phyloP scores from a whole-genome alignment of 352 stramenopile species.

The Phytophthora litchii region DNA sequence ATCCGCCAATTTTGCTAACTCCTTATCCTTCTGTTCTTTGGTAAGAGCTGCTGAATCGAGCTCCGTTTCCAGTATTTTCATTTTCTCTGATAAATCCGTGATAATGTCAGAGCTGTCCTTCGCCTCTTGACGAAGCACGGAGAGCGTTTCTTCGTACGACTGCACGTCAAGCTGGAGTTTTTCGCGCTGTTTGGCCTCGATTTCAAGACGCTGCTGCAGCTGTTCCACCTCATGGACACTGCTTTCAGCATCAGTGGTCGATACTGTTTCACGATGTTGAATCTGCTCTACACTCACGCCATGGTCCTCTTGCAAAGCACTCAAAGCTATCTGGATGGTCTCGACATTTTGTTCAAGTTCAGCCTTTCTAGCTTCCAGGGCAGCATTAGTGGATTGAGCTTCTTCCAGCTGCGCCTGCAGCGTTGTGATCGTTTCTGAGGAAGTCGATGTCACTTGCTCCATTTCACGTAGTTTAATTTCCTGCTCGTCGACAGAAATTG shows the following conservation, averaged over 20 bases:
- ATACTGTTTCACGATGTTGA: conserved; percentile 2
- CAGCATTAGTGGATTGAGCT: conserved; percentile 10
- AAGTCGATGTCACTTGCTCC: conserved; percentile 15
- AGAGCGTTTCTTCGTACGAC: conserved; percentile 69
- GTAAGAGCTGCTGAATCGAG: conserved; percentile 17
- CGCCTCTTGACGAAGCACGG: conserved; percentile 58
- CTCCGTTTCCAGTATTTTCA: conserved; percentile 43
- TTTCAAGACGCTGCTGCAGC: conserved; percentile 49
- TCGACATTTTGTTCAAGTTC: conserved; percentile 30
- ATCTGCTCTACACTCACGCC: conserved; percentile 16
- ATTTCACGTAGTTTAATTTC: conserved; percentile 23
- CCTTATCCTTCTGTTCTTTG: conserved; percentile 46
- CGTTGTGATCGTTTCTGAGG: conserved; percentile 13
- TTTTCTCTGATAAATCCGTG: conserved; percentile 41
- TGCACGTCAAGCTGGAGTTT: conserved; percentile 67
- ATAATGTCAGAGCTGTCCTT: conserved; percentile 53
- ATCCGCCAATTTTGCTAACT: conserved; percentile 33
- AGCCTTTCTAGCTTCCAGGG: conserved; percentile 29
- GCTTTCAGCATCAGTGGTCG: conserved; percentile 1
- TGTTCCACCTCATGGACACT: conserved; percentile 15
- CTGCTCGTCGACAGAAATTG: conserved; percentile 20
- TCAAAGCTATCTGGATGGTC: conserved; percentile 16
- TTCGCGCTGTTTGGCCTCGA: conserved; percentile 37
- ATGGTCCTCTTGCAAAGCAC: conserved; percentile 28
- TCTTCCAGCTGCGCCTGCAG: conserved; percentile 25